Conservation (phyloP, 495 filamentous ascomycete species). For the Lentithecium fluviatile region DNA sequence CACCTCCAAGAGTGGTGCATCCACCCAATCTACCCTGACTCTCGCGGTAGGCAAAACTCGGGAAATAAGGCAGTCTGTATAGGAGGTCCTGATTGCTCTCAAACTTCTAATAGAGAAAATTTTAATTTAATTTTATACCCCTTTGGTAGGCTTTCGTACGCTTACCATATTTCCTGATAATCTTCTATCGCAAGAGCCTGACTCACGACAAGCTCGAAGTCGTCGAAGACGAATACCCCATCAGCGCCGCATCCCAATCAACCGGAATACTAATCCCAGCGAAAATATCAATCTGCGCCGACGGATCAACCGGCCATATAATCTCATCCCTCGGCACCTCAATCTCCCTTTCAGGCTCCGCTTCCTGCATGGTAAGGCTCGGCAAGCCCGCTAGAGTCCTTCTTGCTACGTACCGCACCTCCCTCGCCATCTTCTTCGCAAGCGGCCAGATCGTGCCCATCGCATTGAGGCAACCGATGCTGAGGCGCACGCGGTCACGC, state of each 20-base stretch:
- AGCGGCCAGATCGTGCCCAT: slow-evolving; percentile 24
- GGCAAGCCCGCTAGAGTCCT: slow-evolving; percentile 5
- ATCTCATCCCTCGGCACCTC: slow-evolving; percentile 25
- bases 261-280: slow-evolving; percentile 22
- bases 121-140: too few species aligned
- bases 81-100: too few species aligned
- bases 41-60: too few species aligned
- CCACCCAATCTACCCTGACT: too few species aligned
- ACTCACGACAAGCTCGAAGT: not conserved
- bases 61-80: too few species aligned
- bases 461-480: slow-evolving; percentile 26
- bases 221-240: not conserved
- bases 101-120: too few species aligned
- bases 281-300: slow-evolving; percentile 26
- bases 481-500: slow-evolving; percentile 24
- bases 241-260: not conserved
- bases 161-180: too few species aligned
- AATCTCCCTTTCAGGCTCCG: slow-evolving; percentile 12
- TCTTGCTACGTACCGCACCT: slow-evolving; percentile 14
- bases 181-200: too few species aligned
- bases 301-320: slow-evolving; percentile 12
- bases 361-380: not conserved
- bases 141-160: too few species aligned
- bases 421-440: slow-evolving; percentile 17
- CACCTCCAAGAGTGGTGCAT: too few species aligned